These are phyloP conservation scores for Torulaspora delbrueckii DNA, from an alignment of 805 yeast genomes.

Conservation along the genomic window DNA sequence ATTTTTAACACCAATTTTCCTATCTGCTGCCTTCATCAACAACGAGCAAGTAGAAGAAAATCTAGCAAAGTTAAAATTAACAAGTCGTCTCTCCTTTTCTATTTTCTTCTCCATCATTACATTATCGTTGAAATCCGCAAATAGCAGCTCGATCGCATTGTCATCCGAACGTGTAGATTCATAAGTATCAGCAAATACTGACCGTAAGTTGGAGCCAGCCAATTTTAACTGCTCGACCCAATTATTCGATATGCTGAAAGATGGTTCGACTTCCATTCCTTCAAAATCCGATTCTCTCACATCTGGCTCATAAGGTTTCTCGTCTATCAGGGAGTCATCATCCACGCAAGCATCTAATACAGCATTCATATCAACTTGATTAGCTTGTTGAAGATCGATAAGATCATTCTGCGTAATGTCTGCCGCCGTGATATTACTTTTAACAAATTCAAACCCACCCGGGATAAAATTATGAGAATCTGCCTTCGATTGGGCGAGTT, in stretches of 20 bases:
- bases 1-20: slow-evolving; percentile 13
- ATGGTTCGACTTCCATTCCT: slow-evolving; percentile 41
- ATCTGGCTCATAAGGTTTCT: slow-evolving; percentile 69
- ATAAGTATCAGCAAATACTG: slow-evolving; percentile 32
- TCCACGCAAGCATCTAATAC: slow-evolving; percentile 21
- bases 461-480: slow-evolving; percentile 3
- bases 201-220: slow-evolving; percentile 34
- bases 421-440: background rate
- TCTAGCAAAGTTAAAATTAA: slow-evolving; percentile 21
- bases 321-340: slow-evolving; percentile 41
- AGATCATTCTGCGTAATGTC: slow-evolving; percentile 9
- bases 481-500: slow-evolving; percentile 15
- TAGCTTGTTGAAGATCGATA: slow-evolving; percentile 7
- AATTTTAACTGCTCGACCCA: slow-evolving; percentile 63
- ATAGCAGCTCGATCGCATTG: slow-evolving; percentile 16
- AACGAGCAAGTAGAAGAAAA: slow-evolving; percentile 22
- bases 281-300: slow-evolving; percentile 44
- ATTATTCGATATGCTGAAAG: slow-evolving; percentile 48
- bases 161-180: slow-evolving; percentile 1
- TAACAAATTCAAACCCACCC: background rate
- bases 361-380: slow-evolving; percentile 9
- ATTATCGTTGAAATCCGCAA: slow-evolving; percentile 42
- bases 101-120: slow-evolving; percentile 29
- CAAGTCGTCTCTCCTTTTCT: slow-evolving; percentile 28
- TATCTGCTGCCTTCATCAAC: slow-evolving; percentile 11